phyloP scores from a whole-genome alignment of 257 asterid genomes.

The Solanum chiquidenum region DNA sequence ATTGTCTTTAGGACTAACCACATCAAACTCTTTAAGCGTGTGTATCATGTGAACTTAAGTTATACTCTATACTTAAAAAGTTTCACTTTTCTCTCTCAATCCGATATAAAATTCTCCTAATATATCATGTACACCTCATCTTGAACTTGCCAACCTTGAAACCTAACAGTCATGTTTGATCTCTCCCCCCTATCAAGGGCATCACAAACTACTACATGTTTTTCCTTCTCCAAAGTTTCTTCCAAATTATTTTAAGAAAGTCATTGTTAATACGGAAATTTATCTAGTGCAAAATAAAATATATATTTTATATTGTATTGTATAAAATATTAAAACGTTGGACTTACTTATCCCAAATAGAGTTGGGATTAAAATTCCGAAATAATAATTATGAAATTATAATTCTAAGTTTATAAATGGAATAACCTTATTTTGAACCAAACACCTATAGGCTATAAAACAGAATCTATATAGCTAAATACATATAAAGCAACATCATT shows the following conservation, averaged over 20 bases:
- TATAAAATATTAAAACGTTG: not conserved
- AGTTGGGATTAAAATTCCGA: not conserved
- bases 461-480: not conserved
- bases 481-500: not conserved
- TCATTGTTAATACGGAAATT: too few relatives aligned
- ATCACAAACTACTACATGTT: not conserved
- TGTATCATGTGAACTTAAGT: not conserved
- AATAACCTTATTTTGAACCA: not conserved
- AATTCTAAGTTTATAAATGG: not conserved
- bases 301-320: too few relatives aligned
- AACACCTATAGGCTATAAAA: not conserved
- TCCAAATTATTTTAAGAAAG: too few relatives aligned
- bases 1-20: too few relatives aligned
- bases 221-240: not conserved
- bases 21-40: not conserved
- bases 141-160: too few relatives aligned
- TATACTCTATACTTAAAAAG: too few relatives aligned
- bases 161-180: not conserved
- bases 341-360: not conserved
- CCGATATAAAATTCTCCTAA: too few relatives aligned
- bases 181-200: not conserved
- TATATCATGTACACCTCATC: not conserved
- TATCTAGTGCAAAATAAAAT: not conserved
- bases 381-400: not conserved
- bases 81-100: not conserved